These are phyloP conservation scores for Letharia columbiana DNA, from an alignment of 495 filamentous ascomycete genomes.

Conservation along the genomic window DNA sequence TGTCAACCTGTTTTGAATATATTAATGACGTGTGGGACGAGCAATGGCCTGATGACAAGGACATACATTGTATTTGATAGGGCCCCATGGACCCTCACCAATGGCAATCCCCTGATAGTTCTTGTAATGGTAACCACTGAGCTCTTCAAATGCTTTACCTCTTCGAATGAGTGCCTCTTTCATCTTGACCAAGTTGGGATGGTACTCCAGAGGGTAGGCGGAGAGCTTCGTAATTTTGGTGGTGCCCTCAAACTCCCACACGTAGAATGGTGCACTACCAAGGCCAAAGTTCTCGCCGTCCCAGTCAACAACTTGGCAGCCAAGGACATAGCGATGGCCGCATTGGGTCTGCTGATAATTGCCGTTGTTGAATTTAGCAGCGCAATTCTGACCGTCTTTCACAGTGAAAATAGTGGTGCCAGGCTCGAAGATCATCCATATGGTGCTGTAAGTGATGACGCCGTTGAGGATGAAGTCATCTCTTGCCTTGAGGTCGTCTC, in stretches of 20 bases:
- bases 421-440: constrained; percentile 50
- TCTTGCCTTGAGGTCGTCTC: constrained; percentile 45
- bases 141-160: constrained; percentile 42
- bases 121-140: constrained; percentile 56
- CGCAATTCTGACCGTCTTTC: constrained; percentile 33
- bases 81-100: constrained; percentile 24
- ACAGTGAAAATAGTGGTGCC: constrained; percentile 35
- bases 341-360: constrained; percentile 5
- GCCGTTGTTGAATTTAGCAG: constrained; percentile 31
- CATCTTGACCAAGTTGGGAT: constrained; percentile 34
- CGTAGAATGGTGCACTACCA: constrained; percentile 33
- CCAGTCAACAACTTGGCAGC: constrained; percentile 46
- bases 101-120: constrained; percentile 46
- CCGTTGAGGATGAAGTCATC: constrained; percentile 49
- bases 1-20: constrained; percentile 32
- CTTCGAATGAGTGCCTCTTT: constrained; percentile 35
- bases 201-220: constrained; percentile 49
- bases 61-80: constrained; percentile 35
- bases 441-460: constrained; percentile 51
- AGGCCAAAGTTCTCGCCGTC: constrained; percentile 53
- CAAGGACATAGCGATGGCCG: constrained; percentile 11
- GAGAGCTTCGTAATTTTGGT: constrained; percentile 46
- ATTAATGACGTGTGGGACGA: background rate
- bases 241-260: constrained; percentile 49
- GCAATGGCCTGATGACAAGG: background rate